Base-by-base conservation (phyloP, 1,284 basidiomycete genomes). In the Athelia sp. region DNA sequence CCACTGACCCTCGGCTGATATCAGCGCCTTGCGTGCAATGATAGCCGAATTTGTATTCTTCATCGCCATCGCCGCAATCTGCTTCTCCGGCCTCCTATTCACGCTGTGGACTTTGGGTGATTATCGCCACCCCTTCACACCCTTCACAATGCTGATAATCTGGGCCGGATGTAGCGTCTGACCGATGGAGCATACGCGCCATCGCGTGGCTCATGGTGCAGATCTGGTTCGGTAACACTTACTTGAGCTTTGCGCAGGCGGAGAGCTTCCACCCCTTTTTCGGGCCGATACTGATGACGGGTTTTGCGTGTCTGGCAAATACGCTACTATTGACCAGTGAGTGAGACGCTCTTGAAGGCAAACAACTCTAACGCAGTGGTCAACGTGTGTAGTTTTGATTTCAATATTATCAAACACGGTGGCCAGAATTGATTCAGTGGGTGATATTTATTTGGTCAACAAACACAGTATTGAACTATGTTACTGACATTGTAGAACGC, bases 391-490 rank as follows among this genome's bases (percentile, higher is more conserved):
- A 79, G 89, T 94, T 58, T 73, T 96, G 26, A 93, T 93, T 52
- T 92, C 89, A 3, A 88, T 93, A 49, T 68, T 94, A 35, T 90
- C 90, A 4, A 90, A 91, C 61, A 93, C 90, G 1, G 91, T 91
- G 55, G 83, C 88, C 8, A 73, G 78, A 48, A 91, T 95, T 57
- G 85, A 87, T 64, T 73, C 81, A 9, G 89, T 88, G 58, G 56
- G 84, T 74, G 19, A 6, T 18, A 46, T 18, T 23, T 31, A 24
- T 32, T 42, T 52, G 47, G 38, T 32, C n/a, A 43, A 10, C n/a
- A n/a, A 1, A 31, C 42, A 44, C 9, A 32, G 50, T 26, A 46
- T 26, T 45, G 23, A 52, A 48, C 50, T 46, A 44, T 50, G 34
- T 44, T 22, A 29, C n/a, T n/a, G 13, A n/a, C 46, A 32, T 34